These are phyloP conservation scores for Saxophila tyrrhenica DNA, from an alignment of 495 filamentous ascomycete genomes.

Conservation along the genomic window DNA sequence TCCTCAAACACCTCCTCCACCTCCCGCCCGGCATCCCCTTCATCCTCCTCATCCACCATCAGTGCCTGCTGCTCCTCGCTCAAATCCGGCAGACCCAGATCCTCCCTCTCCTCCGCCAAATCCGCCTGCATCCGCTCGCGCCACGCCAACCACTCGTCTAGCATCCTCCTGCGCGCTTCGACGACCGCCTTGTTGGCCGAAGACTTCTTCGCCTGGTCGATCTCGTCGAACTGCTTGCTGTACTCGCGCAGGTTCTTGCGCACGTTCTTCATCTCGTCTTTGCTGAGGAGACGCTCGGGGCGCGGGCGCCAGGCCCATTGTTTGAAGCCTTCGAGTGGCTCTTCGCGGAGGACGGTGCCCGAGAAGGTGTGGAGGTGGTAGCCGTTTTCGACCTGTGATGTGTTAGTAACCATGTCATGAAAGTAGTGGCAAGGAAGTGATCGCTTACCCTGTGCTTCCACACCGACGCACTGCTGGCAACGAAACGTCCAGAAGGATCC, in stretches of 20 bases:
- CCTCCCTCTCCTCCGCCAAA: constrained; percentile 57
- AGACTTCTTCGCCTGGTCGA: constrained; percentile 82
- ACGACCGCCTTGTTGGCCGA: constrained; percentile 89
- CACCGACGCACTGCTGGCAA: constrained; percentile 78
- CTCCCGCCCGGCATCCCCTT: constrained; percentile 71
- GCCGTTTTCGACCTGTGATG: constrained; percentile 85
- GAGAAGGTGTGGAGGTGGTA: constrained; percentile 97
- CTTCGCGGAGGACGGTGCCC: constrained; percentile 78
- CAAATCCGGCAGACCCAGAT: constrained; percentile 52
- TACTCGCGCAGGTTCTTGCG: constrained; percentile 98
- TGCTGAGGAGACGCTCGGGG: constrained; percentile 73
- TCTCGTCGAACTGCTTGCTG: constrained; percentile 84
- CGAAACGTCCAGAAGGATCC: constrained; percentile 91
- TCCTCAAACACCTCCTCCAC: constrained; percentile 65
- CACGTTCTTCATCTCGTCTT: constrained; percentile 91
- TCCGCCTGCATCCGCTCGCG: constrained; percentile 62
- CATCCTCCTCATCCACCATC: constrained; percentile 47
- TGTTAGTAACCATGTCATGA: constrained; percentile 4
- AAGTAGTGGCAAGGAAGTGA: not conserved
- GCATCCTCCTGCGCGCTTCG: constrained; percentile 66
- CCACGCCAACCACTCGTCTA: constrained; percentile 89
- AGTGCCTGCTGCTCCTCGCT: constrained; percentile 40
- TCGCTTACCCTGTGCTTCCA: constrained; percentile 86
- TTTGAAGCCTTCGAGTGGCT: constrained; percentile 93
- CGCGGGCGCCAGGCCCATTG: constrained; percentile 91